These are phyloP conservation scores for Wickerhamiella musiphila DNA, from an alignment of 805 yeast species.

Conservation along the genomic window DNA sequence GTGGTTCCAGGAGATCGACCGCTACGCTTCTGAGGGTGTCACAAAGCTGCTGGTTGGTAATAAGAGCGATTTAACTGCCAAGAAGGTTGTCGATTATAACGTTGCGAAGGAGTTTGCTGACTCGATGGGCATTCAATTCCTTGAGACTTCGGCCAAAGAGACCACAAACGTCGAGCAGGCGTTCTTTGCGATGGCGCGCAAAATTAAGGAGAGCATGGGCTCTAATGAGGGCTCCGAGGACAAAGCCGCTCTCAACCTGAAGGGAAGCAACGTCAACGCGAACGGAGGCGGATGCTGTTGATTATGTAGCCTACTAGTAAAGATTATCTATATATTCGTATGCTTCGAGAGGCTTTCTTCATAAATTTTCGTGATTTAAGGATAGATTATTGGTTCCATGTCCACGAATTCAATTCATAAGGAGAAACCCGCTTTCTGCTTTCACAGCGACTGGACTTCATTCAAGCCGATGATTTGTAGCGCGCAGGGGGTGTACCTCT, in stretches of 20 bases:
- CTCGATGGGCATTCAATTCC: conserved; percentile 79
- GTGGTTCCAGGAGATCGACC: conserved; percentile 97
- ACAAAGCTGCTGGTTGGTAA: conserved; percentile 92
- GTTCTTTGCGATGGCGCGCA: conserved; percentile 95
- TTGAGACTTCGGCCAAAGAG: conserved; percentile 90
- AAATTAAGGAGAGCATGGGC: conserved; percentile 85
- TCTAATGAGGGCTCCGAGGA: conserved; percentile 25
- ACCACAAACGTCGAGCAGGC: conserved; percentile 97
- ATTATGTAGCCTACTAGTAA: conserved; percentile 11
- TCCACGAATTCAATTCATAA: too few species aligned
- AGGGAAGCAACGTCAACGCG: conserved; percentile 26
- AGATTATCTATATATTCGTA: conserved; percentile 10
- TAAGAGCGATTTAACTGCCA: conserved; percentile 85
- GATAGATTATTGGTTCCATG: too few species aligned
- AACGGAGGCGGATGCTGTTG: conserved; percentile 28
- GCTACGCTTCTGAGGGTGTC: conserved; percentile 95
- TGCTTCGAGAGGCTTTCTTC: too few species aligned
- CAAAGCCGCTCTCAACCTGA: conserved; percentile 26
- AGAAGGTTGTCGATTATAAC: conserved; percentile 88
- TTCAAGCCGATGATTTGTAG: too few species aligned
- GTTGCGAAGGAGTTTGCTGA: conserved; percentile 97
- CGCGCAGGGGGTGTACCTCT: too few species aligned
- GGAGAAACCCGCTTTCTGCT: too few species aligned
- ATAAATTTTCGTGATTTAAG: too few species aligned
- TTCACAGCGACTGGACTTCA: too few species aligned